Evolutionary conservation across 2,329 filamentous ascomycete species (phyloP).

Genomic region (Rhytidhysteron rufulum): DNA sequence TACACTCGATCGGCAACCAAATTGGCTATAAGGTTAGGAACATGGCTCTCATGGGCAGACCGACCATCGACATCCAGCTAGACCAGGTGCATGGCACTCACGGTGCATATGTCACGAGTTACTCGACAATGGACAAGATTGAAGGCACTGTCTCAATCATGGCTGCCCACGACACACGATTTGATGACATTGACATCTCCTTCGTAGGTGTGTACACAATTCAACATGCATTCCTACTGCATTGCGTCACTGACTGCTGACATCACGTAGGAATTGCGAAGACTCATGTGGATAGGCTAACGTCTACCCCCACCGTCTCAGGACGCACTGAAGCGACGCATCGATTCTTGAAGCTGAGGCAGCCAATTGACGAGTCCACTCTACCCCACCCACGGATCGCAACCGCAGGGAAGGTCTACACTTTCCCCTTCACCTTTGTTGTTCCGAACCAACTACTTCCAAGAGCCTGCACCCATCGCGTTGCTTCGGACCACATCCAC

Average conservation of each 20-base stretch:
- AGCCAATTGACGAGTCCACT: conserved; percentile 52
- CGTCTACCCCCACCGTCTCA: conserved; percentile 49
- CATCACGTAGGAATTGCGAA: conserved; percentile 46
- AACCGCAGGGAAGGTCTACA: conserved; percentile 53
- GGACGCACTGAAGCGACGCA: conserved; percentile 55
- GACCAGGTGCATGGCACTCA: conserved; percentile 23
- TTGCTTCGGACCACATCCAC: conserved; percentile 49
- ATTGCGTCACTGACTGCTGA: not conserved
- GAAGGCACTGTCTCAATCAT: conserved; percentile 52
- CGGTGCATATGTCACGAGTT: conserved; percentile 41
- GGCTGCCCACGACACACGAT: conserved; percentile 49
- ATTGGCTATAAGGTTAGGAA: conserved; percentile 32
- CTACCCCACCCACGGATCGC: conserved; percentile 55
- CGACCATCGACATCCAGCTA: conserved; percentile 42
- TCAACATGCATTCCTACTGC: not conserved
- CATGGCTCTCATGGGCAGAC: conserved; percentile 31
- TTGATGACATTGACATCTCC: conserved; percentile 57
- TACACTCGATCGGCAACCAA: conserved; percentile 28
- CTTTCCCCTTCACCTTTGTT: conserved; percentile 61
- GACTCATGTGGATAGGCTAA: conserved; percentile 54
- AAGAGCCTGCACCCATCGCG: conserved; percentile 54
- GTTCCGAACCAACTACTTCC: conserved; percentile 59
- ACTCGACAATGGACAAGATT: conserved; percentile 56
- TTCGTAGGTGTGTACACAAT: conserved; percentile 48
- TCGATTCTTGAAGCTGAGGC: conserved; percentile 58